Base-by-base conservation (phyloP, 176 grass and related monocot genomes). In the Triticum dicoccoides region DNA sequence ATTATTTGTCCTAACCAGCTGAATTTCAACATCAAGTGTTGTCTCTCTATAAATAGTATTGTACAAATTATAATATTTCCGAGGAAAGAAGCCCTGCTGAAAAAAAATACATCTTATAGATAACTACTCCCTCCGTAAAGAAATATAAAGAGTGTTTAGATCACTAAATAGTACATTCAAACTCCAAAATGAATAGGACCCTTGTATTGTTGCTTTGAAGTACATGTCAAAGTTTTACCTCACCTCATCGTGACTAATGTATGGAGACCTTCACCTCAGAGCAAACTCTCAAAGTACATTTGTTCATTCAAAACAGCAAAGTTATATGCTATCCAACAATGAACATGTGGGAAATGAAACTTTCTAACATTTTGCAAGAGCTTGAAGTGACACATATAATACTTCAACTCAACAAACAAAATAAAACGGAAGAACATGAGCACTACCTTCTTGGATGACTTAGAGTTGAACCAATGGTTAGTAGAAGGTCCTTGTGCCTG, bases 401-500 rank as follows among this genome's bases (percentile, higher is more conserved):
- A 34, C 29, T 66, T 23, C 4, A 21, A 49, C 75, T 47, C 59
- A 90, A 47, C 9, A 79, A 58, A 34, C 24, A 80, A 54, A 67
- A 67, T 1, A 3, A 14, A 66, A 34, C 27, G 3, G 56, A 67
- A 82, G 24, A 80, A 69, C 54, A 73, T 75, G 73, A 24, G 11
- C 51, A 25, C 14, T 98, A 94, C 97, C 94, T 98, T 98, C 76
- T 96, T 96, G 47, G 92, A 51, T 33, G 96, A 94, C 71, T 94
- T 98, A 58, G 94, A 94, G 88, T 72, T 91, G 66, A 98, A 98
- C 97, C 97, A 98, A 79, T 98, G 92, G 61, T 79, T 65, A 14
- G 91, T 87, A 70, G 76, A 65, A 84, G 86, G 44, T 73, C 84
- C 80, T 86, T 79, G 85, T 33, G 91, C 76, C 78, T 98, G 92